Percentiles rank a stretch among this genome's conserved stretches.
Conservation (phyloP, 306 rosid genomes). For the Adenanthera pavonina region DNA sequence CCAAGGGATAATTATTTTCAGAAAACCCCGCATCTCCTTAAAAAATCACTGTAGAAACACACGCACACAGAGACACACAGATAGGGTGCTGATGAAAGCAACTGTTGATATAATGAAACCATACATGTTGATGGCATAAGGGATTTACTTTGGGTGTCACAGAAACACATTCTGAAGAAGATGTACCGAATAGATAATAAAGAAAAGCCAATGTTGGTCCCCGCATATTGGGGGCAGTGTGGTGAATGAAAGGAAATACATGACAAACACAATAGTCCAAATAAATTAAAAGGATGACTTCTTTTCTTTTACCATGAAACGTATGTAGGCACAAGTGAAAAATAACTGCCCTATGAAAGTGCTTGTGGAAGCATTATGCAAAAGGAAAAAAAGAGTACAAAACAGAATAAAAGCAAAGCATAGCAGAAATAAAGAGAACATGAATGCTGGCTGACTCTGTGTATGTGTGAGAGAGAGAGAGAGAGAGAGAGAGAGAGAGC, state of each 20-base stretch:
- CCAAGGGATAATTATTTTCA: background rate
- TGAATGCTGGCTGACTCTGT: constrained; percentile 40
- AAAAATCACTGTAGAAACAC: background rate
- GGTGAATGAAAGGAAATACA: constrained; percentile 41
- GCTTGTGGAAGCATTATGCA: constrained; percentile 32
- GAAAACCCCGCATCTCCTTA: background rate
- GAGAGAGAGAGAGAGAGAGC: background rate
- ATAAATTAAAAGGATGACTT: constrained; percentile 34
- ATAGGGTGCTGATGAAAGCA: constrained; percentile 33
- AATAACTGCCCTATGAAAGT: constrained; percentile 45
- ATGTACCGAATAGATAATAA: constrained; percentile 37
- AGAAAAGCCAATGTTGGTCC: constrained; percentile 49
- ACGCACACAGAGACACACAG: background rate
- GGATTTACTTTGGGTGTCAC: constrained; percentile 44
- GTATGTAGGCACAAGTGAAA: constrained; percentile 42
- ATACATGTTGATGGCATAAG: constrained; percentile 37
- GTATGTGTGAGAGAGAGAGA: background rate
- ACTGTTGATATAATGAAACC: constrained; percentile 48
- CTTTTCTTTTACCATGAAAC: constrained; percentile 45
- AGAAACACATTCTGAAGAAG: constrained; percentile 39
- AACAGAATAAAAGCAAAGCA: constrained; percentile 40
- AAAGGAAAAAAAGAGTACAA: constrained; percentile 43
- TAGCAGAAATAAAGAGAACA: constrained; percentile 37
- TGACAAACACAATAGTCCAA: constrained; percentile 60
- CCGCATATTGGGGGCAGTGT: constrained; percentile 50